phyloP scores from a whole-genome alignment of 2,329 filamentous ascomycete genomes.

The Incumbomyces lentus region DNA sequence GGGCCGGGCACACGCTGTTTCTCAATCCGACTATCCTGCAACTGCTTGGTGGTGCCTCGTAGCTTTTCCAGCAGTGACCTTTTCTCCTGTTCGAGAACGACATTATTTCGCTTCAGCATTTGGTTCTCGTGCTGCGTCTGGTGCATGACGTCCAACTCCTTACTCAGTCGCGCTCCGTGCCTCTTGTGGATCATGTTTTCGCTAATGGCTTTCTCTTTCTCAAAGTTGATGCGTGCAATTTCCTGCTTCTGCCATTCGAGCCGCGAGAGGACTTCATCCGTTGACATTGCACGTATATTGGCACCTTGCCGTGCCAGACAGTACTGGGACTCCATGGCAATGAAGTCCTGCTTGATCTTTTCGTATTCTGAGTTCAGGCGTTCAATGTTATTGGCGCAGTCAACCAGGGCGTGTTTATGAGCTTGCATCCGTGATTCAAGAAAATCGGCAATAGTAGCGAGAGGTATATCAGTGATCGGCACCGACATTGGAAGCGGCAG shows the following conservation, averaged over 20 bases:
- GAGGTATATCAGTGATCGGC: constrained; percentile 3
- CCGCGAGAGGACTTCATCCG: not conserved
- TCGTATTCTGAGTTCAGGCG: not conserved
- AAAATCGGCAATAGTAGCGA: not conserved
- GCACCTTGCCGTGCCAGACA: constrained; percentile 1
- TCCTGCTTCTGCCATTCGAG: not conserved
- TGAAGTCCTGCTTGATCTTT: not conserved
- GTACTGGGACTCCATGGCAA: constrained; percentile 1
- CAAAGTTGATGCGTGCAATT: not conserved
- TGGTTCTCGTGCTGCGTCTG: not conserved
- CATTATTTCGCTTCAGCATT: not conserved
- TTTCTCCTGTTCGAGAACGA: not conserved
- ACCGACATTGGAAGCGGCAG: not conserved
- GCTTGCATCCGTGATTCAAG: constrained; percentile 1
- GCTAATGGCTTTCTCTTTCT: not conserved
- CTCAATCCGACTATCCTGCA: no score
- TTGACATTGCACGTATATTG: not conserved
- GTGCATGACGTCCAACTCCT: not conserved
- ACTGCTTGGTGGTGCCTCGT: no score
- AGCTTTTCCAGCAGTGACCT: not conserved
- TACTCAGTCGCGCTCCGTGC: not conserved
- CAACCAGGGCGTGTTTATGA: not conserved
- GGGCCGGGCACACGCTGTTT: no score
- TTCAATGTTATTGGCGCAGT: constrained; percentile 1
- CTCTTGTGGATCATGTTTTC: not conserved